Evolutionary conservation across 768 basidiomycete species (phyloP).

Genomic region (Lenzites betulinus): DNA sequence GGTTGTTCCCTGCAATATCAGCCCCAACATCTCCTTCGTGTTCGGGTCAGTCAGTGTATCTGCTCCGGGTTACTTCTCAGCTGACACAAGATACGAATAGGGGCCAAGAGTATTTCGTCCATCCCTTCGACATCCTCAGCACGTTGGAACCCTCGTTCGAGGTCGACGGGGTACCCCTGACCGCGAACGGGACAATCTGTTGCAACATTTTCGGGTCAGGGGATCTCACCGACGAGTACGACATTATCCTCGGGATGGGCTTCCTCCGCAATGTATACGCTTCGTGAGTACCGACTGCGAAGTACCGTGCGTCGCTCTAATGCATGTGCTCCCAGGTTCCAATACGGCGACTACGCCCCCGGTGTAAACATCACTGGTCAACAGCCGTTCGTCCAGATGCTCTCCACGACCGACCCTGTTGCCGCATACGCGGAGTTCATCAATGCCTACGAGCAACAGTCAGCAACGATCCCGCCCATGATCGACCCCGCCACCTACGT

Average conservation of each 20-base stretch:
- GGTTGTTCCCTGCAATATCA: slow-evolving; percentile 33
- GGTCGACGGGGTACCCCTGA: background rate
- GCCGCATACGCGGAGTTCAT: slow-evolving; percentile 31
- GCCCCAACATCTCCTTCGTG: slow-evolving; percentile 31
- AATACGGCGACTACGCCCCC: slow-evolving; percentile 27
- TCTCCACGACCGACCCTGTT: slow-evolving; percentile 24
- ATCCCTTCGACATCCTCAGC: slow-evolving; percentile 35
- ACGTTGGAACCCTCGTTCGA: background rate
- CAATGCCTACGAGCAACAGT: background rate
- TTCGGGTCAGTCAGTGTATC: slow-evolving; percentile 24
- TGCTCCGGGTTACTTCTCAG: too few species aligned
- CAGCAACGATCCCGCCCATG: background rate
- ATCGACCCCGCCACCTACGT: background rate
- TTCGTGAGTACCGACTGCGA: slow-evolving; percentile 20
- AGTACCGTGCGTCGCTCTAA: background rate
- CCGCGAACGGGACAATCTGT: slow-evolving; percentile 28
- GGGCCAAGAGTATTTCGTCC: slow-evolving; percentile 31
- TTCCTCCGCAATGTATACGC: slow-evolving; percentile 38
- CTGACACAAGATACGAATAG: slow-evolving; percentile 38
- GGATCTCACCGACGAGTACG: slow-evolving; percentile 36
- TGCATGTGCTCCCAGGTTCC: slow-evolving; percentile 15
- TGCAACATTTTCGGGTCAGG: slow-evolving; percentile 39
- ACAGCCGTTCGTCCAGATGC: slow-evolving; percentile 35
- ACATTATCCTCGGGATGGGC: slow-evolving; percentile 35
- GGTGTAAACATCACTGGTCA: slow-evolving; percentile 13